These are phyloP conservation scores for Sporothrix dimorphospora DNA, from an alignment of 2,329 filamentous ascomycete species.

Conservation along the genomic window DNA sequence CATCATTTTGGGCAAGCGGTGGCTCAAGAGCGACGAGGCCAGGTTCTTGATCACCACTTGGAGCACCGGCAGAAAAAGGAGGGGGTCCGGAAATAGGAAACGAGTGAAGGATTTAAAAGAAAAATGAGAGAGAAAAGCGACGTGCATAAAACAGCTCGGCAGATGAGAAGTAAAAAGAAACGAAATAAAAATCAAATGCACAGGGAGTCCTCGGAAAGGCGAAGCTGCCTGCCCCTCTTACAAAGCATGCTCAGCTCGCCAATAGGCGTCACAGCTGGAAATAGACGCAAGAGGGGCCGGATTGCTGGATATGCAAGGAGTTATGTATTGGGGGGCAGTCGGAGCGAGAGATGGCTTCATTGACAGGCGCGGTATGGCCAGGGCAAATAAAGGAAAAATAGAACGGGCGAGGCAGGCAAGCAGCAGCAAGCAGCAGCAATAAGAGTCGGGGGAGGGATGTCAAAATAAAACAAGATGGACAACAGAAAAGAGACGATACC, in stretches of 20 bases:
- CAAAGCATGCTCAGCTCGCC: slow-evolving; percentile 28
- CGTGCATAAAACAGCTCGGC: not conserved
- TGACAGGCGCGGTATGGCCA: not conserved
- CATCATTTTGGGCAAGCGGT: not conserved
- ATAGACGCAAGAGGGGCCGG: slow-evolving; percentile 19
- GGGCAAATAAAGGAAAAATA: not conserved
- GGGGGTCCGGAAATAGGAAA: not conserved
- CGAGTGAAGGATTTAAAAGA: not conserved
- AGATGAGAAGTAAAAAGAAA: not conserved
- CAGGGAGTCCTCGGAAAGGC: slow-evolving; percentile 10
- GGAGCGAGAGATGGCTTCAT: not conserved
- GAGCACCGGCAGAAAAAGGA: not conserved
- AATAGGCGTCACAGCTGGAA: slow-evolving; percentile 13
- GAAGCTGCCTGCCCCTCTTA: slow-evolving; percentile 15
- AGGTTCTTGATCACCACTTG: not conserved
- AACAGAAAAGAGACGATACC: not conserved
- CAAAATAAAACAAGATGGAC: not conserved
- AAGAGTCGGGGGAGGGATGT: not conserved
- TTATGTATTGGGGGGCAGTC: not conserved
- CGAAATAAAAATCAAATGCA: slow-evolving; percentile 9
- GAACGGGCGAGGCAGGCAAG: not conserved
- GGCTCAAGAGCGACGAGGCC: not conserved
- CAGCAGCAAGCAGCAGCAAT: not conserved
- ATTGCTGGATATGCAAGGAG: slow-evolving; percentile 16
- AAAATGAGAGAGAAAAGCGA: not conserved